Percentiles rank a stretch among this genome's conserved stretches.
Evolutionary conservation across 1,284 basidiomycete species (phyloP).

Genomic region (Somion occarium): DNA sequence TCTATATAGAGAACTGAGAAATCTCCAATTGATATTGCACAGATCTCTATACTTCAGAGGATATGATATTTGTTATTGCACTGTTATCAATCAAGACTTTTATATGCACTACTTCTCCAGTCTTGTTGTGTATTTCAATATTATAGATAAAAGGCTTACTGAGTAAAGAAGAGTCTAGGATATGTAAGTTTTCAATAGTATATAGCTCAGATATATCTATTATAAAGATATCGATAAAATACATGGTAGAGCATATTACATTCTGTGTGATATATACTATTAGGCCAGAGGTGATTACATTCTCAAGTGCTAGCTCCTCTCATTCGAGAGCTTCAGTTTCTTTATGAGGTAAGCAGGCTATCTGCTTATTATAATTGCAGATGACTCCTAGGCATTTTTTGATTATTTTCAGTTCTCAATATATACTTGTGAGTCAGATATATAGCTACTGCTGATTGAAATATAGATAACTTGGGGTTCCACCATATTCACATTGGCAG

Average conservation of each 20-base stretch:
- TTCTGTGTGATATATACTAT: neutral
- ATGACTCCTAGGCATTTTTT: slow-evolving; percentile 10
- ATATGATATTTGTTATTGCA: slow-evolving; percentile 26
- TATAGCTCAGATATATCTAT: neutral
- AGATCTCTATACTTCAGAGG: slow-evolving; percentile 14
- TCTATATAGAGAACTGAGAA: slow-evolving; percentile 13
- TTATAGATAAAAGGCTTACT: neutral
- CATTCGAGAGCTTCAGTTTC: neutral
- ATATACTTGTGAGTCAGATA: too few species aligned
- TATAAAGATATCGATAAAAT: neutral
- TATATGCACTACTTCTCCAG: slow-evolving; percentile 6
- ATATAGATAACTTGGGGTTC: neutral
- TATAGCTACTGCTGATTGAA: neutral
- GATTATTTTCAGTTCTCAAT: too few species aligned
- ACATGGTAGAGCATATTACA: neutral
- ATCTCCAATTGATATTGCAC: slow-evolving; percentile 13
- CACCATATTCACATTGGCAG: neutral
- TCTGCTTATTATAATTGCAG: neutral
- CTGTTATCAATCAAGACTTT: slow-evolving; percentile 25
- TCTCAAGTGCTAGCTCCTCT: neutral
- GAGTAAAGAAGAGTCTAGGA: neutral
- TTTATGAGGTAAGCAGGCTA: neutral
- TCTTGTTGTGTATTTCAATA: slow-evolving; percentile 4
- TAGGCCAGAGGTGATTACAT: neutral
- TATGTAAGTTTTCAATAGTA: neutral